A percentile compares a stretch with the other conserved stretches of the same genome.
phyloP scores from a whole-genome alignment of 306 rosid species.

The Crotalaria pallida region DNA sequence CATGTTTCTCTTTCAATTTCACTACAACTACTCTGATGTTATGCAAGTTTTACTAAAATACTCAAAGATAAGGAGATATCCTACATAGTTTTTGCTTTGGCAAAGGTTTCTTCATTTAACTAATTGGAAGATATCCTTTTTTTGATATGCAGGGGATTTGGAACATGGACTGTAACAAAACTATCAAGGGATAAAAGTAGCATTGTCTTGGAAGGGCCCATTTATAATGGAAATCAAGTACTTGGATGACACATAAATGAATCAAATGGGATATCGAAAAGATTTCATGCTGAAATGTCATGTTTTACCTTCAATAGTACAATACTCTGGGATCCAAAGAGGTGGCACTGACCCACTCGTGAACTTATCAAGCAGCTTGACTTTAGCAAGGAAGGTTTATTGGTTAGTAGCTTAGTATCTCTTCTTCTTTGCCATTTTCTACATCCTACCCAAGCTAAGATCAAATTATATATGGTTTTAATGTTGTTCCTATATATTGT shows the following conservation, averaged over 20 bases:
- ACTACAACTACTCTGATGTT: background rate
- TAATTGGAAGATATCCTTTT: no score
- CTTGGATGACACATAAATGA: slow-evolving; percentile 77
- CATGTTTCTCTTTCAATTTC: slow-evolving; percentile 12
- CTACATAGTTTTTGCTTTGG: no score
- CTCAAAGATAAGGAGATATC: no score
- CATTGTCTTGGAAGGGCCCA: slow-evolving; percentile 56
- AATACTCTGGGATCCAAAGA: no score
- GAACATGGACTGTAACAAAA: slow-evolving; percentile 77
- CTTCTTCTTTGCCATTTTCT: background rate
- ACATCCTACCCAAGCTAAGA: background rate
- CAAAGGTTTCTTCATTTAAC: no score
- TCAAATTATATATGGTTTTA: no score
- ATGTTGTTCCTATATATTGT: no score
- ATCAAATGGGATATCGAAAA: slow-evolving; percentile 33
- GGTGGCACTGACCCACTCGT: slow-evolving; percentile 65
- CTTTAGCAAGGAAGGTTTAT: slow-evolving; percentile 45
- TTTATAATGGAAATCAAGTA: slow-evolving; percentile 77
- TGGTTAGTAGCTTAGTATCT: slow-evolving; percentile 45
- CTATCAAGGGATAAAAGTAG: slow-evolving; percentile 28
- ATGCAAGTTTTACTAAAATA: background rate
- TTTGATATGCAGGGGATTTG: slow-evolving; percentile 76
- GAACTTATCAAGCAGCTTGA: slow-evolving; percentile 72
- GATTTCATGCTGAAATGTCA: slow-evolving; percentile 69
- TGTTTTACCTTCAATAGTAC: slow-evolving; percentile 94